Evolutionary conservation across 2,329 filamentous ascomycete genomes (phyloP), one percentile per base, ranked within the genome.

Genomic region (Talaromyces piceae): DNA sequence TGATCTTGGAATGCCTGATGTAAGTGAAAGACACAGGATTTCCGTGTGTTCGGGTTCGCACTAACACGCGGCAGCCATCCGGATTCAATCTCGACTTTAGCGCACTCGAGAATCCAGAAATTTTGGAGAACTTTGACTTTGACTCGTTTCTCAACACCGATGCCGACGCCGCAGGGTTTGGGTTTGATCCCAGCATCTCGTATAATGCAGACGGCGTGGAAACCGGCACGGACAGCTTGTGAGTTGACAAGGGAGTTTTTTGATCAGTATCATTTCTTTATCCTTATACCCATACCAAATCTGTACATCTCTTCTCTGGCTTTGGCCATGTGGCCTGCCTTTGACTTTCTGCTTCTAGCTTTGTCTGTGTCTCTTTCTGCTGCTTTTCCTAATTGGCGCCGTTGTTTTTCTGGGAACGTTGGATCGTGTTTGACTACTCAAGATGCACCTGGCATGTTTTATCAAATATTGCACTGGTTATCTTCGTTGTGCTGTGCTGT

Each of bases 111-210:
- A 72, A 70, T 52, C 64, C 66, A 30, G 72, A 77, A 59, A 67
- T 76, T 27, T 62, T 77, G 41, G 73, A 76, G 60, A 74, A 72
- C 58, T 84, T 85, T 63, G 81, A 85, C 65, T 85, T 85, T 63
- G 82, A 84, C 61, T 80, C 77, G 13, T 85, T 84, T 70, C 70
- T 85, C 48, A 81, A 83, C 59, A 80, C 77, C 33, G 78, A 78
- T 57, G 64, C 60, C 41, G 71, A 70, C 50, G 61, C 62, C n/a
- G 61, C 63, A 30, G 65, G 64, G 20, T 74, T 74, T 57, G 67
- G 67, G 23, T 74, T 74, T 53, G 69, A 72, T 39, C 66, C 69
- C 20, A 71, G 58, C 55, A 63, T 70, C 51, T 52, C 63, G 41
- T 71, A 70, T 54, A 53, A 63, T 28, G 59, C 63, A 11, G 71